These are phyloP conservation scores for Pestalotiopsis fici DNA, from an alignment of 2,329 filamentous ascomycete genomes.

Conservation along the genomic window DNA sequence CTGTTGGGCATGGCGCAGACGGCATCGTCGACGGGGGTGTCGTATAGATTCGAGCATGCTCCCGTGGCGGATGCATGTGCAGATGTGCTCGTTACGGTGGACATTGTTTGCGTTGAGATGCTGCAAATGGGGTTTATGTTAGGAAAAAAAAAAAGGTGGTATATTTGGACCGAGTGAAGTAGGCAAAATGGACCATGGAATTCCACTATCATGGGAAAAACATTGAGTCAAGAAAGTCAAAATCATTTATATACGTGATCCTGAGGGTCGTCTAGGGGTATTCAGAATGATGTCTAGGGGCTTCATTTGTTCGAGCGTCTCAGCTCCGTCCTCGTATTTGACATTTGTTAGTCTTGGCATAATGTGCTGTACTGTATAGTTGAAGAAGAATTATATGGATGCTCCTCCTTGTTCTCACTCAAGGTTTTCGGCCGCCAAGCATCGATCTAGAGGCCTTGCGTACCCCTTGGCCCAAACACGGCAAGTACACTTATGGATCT, in stretches of 20 bases:
- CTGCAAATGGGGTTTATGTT: background rate
- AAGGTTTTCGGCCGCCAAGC: background rate
- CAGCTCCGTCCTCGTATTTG: background rate
- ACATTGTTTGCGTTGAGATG: background rate
- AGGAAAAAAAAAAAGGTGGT: too few relatives aligned
- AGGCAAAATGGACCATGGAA: background rate
- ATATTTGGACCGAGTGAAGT: background rate
- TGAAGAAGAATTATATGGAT: background rate
- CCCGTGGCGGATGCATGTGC: constrained; percentile 17
- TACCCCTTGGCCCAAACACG: background rate
- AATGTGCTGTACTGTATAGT: background rate
- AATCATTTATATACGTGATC: background rate
- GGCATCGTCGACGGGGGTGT: constrained; percentile 44
- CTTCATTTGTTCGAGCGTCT: background rate
- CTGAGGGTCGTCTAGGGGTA: background rate
- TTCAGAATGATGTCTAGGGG: background rate
- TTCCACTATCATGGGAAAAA: background rate
- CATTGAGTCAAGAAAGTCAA: background rate
- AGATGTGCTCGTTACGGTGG: constrained; percentile 10
- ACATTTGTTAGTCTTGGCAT: background rate
- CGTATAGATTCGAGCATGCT: constrained; percentile 33
- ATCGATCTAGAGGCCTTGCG: background rate
- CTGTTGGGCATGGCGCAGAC: constrained; percentile 43
- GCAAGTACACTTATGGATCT: background rate
- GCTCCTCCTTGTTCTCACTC: background rate